Evolutionary conservation across 768 basidiomycete genomes (phyloP).

Genomic region (Aureoboletus auriporus): DNA sequence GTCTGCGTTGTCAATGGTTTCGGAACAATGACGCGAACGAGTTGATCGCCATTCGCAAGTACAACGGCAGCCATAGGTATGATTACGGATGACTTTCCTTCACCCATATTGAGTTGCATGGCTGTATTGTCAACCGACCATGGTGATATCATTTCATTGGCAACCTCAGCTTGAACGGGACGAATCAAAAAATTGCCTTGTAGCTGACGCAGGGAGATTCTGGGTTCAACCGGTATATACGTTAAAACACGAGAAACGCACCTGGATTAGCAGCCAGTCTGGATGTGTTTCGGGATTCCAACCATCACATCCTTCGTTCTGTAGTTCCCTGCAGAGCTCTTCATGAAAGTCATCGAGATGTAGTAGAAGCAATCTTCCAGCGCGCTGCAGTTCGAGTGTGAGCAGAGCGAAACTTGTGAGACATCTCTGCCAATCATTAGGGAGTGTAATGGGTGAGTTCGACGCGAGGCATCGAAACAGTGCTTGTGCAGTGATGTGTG

Average conservation of each 20-base stretch:
- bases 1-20: slow-evolving; percentile 41
- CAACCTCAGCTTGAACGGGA: slow-evolving; percentile 37
- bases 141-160: slow-evolving; percentile 43
- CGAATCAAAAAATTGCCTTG: slow-evolving; percentile 42
- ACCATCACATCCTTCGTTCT: no score
- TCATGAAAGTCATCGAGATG: not conserved
- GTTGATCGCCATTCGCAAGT: slow-evolving; percentile 38
- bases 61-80: slow-evolving; percentile 39
- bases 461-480: slow-evolving; percentile 29
- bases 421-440: slow-evolving; percentile 23
- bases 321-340: not conserved
- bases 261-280: no score
- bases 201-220: slow-evolving; percentile 35
- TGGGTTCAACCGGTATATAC: no score
- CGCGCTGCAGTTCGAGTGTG: slow-evolving; percentile 5
- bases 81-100: slow-evolving; percentile 45
- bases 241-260: not conserved
- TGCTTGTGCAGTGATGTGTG: slow-evolving; percentile 17
- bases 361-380: not conserved
- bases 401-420: slow-evolving; percentile 25
- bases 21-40: slow-evolving; percentile 18
- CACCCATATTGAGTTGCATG: slow-evolving; percentile 5
- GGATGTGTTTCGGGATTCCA: no score
- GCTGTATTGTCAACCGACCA: slow-evolving; percentile 30
- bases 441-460: slow-evolving; percentile 6